Base-by-base conservation (phyloP, 306 rosid genomes). In the Alnus rubra region DNA sequence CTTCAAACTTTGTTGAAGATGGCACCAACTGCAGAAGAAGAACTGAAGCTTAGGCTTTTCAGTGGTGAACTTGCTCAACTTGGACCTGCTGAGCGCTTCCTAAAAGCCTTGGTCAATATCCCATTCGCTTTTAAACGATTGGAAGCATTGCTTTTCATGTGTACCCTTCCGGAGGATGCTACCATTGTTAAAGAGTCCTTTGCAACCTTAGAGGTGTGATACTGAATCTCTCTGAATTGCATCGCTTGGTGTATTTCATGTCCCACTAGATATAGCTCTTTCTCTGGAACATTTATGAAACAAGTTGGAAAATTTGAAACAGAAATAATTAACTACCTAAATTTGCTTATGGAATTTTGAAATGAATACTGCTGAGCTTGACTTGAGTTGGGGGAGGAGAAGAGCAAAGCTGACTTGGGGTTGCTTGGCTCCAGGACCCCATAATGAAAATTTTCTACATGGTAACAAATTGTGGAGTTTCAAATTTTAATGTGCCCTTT, bases 11-110 rank as follows among this genome's bases (percentile, higher is more conserved):
- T 96, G 81, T 51, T 96, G 84, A 93, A 89, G 89, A 93, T 96
- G 98, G 89, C 93, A 56, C 99, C 99, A 69, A 91, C 98, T 0
- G 7, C 71, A 28, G 99, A 96, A 68, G 99, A 96, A 89, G 99
- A 96, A 81, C 90, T 90, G 72, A 96, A 91, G 86, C 98, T 96
- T 75, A 90, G 96, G 86, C 74, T 87, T 55, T 96, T 80, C 81
- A 75, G 7, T 81, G 99, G 98, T 62, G 78, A 73, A 63, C 55
- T 71, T 78, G 67, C 94, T 70, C 92, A 70, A 78, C 99, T 96
- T 52, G 89, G 96, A 45, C 93, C 92, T 14, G 99, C 99, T 59
- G 99, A 96, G 52, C 91, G 93, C 47, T 96, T 96, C 87, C 84
- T 96, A 18, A 96, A 93, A 86, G 78, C 75, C 30, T 33, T 96